phyloP scores from a whole-genome alignment of 306 rosid genomes.

The Malus orientalis region DNA sequence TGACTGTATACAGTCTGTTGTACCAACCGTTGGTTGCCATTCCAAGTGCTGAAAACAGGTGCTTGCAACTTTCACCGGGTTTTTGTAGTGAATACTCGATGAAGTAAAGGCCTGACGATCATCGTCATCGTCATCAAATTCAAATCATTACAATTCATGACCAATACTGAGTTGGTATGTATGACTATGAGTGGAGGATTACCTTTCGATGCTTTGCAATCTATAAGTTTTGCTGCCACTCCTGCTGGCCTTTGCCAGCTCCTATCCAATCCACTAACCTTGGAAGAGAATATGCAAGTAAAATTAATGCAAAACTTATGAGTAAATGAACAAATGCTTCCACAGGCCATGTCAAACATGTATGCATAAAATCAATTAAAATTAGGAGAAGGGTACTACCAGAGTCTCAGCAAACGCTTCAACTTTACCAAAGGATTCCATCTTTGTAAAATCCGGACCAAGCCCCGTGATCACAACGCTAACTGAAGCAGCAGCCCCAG shows the following conservation, averaged over 20 bases:
- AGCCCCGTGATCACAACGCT: conserved; percentile 77
- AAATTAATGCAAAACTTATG: neutral
- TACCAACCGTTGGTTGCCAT: conserved; percentile 89
- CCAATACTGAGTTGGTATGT: neutral
- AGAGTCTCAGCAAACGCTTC: conserved; percentile 91
- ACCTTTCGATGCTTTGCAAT: conserved; percentile 63
- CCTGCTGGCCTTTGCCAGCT: conserved; percentile 93
- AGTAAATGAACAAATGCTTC: neutral
- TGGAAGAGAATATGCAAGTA: neutral
- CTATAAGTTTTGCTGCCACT: conserved; percentile 75
- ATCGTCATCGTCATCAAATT: neutral
- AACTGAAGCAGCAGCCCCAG: conserved; percentile 30
- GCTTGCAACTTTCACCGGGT: conserved; percentile 69
- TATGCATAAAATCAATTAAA: neutral
- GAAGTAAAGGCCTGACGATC: conserved; percentile 60
- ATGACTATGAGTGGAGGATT: neutral
- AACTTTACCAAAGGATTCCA: conserved; percentile 95
- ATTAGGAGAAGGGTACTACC: conserved; percentile 23
- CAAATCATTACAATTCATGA: neutral
- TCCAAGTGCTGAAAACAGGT: conserved; percentile 74
- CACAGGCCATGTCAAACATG: neutral
- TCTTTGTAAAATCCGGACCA: conserved; percentile 85
- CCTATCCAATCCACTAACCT: conserved; percentile 91
- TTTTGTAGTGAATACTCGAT: conserved; percentile 66
- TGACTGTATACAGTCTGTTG: conserved; percentile 77